Base-by-base conservation (phyloP, 148 eudicot species). In the Camellia lanceoleosa region DNA sequence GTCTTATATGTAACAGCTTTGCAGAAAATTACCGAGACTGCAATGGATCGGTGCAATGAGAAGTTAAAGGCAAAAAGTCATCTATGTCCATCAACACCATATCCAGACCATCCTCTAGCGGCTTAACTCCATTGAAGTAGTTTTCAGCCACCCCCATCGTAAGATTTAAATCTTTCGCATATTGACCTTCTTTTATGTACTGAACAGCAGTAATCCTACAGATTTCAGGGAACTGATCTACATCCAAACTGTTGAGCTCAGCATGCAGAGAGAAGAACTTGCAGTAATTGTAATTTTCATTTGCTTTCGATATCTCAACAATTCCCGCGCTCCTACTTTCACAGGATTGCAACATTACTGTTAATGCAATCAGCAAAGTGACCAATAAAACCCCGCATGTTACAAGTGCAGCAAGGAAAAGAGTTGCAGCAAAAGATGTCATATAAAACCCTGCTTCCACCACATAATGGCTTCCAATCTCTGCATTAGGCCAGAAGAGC, bases 291-390 rank as follows among this genome's bases (percentile, higher is more conserved):
- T 73, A 83, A 61, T 71, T 42, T 14, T 80, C 73, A 20, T 9
- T 72, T 13, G 49, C 18, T 74, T 70, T 87, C 41, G 47, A 65
- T 42, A 61, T 58, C 72, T 83, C 86, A 63, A 84, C 51, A 65
- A 83, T 65, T 75, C 84, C 87, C 5, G 80, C 30, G 46, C 49
- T 71, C 68, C 49, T 64, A 68, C 14, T 80, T 78, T 85, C 76
- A 66, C 89, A 87, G 16, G 87, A 74, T 54, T 80, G 89, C 80
- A 87, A 58, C 89, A 87, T 85, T 15, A 81, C 80, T 41, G 86
- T 61, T 73, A 87, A 85, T 65, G 87, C 75, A 80, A 83, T 76
- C 41, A 85, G 68, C 73, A 85, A 55, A 49, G 86, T 75, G 55
- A 83, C 65, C 7, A 87, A 75, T 68, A 85, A 74, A 68, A 85